Evolutionary conservation across 2,329 filamentous ascomycete genomes (phyloP), one percentile per base, ranked within the genome.

Genomic region (Neofusicoccum umdonicola): DNA sequence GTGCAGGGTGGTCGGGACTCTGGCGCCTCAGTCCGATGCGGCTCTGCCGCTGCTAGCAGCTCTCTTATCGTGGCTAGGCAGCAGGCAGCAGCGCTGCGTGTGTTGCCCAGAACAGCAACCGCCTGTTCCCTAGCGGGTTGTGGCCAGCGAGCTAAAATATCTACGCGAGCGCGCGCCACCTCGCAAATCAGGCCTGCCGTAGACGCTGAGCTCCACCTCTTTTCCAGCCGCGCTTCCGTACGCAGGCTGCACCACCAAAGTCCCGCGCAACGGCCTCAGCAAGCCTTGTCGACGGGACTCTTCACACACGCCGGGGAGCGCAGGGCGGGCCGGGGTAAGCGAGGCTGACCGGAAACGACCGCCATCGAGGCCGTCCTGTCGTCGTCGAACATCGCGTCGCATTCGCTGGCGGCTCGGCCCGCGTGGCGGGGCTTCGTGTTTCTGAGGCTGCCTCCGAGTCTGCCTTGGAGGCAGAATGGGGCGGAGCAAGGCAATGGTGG

Each of bases 51-150:
- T 35, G 27, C 31, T 47, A 19, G 1, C 19, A 6, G 12, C 19
- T 8, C 15, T 52, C 50, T 52, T 52, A 52, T 52, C 50, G 31
- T 58, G 41, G 15, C 31, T 37, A 60, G 56, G 56, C 56, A 60
- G 56, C 56, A 60, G 42, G 19, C 15, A 47, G 56, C 56, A 60
- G 27, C 27, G 27, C 4, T 31, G 27, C 27, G 27, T 31, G 27
- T 19, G 56, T 13, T 22, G 56, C 56, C 56, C 27, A 60, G 17
- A 47, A 7, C 19, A 31, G 56, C 37, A 47, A 56, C 37, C 15
- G 15, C 52, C 37, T 31, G 5, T 35, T 60, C 56, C 48, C 56
- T 31, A 35, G 27, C 54, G 27, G 5, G 41, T 45, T 3, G 35
- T n/a, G 9, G 22, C 52, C 19, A 15, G 27, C 54, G 11, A 60